Evolutionary conservation across 257 asterid genomes (phyloP), one percentile per base, ranked within the genome.

Genomic region (Salvia rosmarinus): DNA sequence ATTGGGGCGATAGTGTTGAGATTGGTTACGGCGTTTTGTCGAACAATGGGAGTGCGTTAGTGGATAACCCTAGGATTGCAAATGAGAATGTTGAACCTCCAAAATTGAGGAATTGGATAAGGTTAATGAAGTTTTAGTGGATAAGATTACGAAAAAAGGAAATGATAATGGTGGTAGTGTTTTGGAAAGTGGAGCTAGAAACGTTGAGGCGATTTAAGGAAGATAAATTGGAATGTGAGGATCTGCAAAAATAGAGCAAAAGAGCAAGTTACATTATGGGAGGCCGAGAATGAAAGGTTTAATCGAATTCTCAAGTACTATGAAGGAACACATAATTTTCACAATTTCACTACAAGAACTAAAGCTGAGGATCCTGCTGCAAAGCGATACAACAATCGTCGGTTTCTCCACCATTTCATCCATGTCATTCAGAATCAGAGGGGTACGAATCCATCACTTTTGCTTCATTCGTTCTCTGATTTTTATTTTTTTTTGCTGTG

Each of bases 311-410:
- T 95, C 13, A 88, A 85, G 77, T 79, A 67, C 20, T 95, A 89
- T 6, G 93, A 80, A 62, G 99, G 99, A 55, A 95, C 99, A 0
- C 98, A 89, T 74, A 95, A 95, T 74, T 95, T 89, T 69, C 99
- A 95, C 20, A 95, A 95, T 56, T 95, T 95, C 82, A 95, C 99
- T 0, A 86, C 96, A 0, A 82, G 99, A 70, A 91, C 93, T 0
- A 95, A 89, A 83, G 97, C 99, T 0, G 96, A 91, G 73, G 99
- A 95, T 62, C 99, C 99, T 20, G 68, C 99, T 74, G 98, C 99
- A 5, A 76, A 70, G 59, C 77, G 99, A 55, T 91, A 83, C 75
- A 89, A n/a, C n/a, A n/a, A n/a, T 49, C 21, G 64, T 54, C 12
- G 58, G n/a, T 64, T 66, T 16, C 44, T 51, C 43, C 9, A 39